A percentile compares a stretch with the other conserved stretches of the same genome.
These are phyloP conservation scores for Violaceomyces palustris DNA, from an alignment of 1,284 basidiomycete species.

Conservation along the genomic window DNA sequence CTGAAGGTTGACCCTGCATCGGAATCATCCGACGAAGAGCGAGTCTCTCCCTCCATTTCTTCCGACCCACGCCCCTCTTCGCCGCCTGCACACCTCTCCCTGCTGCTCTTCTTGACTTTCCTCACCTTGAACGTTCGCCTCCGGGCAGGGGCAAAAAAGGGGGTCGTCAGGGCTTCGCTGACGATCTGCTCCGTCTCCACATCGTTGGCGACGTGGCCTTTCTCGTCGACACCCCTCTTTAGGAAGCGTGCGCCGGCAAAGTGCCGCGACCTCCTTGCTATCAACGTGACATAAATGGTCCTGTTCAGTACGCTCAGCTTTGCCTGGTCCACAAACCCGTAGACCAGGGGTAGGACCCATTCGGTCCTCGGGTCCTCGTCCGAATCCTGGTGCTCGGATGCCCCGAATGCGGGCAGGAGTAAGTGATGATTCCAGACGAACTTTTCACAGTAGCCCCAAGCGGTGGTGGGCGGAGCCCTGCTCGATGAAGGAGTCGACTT, in stretches of 20 bases:
- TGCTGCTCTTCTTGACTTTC: too few relatives aligned
- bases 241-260: slow-evolving; percentile 94
- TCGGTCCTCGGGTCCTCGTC: slow-evolving; percentile 54
- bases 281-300: slow-evolving; percentile 85
- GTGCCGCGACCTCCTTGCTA: slow-evolving; percentile 87
- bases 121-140: slow-evolving; percentile 7
- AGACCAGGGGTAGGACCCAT: slow-evolving; percentile 89
- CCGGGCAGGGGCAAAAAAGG: slow-evolving; percentile 43
- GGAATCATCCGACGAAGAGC: slow-evolving; percentile 2
- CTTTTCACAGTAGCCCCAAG: slow-evolving; percentile 71
- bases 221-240: slow-evolving; percentile 86
- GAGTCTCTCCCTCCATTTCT: slow-evolving; percentile 1
- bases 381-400: slow-evolving; percentile 19
- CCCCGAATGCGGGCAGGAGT: slow-evolving; percentile 62
- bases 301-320: slow-evolving; percentile 87
- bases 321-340: slow-evolving; percentile 96
- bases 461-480: slow-evolving; percentile 18
- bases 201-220: slow-evolving; percentile 93
- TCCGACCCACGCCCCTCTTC: background rate
- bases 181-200: slow-evolving; percentile 99
- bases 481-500: slow-evolving; percentile 4
- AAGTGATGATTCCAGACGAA: slow-evolving; percentile 96
- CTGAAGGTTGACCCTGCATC: slow-evolving; percentile 10
- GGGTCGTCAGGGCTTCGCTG: slow-evolving; percentile 78
- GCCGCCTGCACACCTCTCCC: background rate